Evolutionary conservation across 352 stramenopile genomes (phyloP).

Genomic region (Phytophthora sojae): DNA sequence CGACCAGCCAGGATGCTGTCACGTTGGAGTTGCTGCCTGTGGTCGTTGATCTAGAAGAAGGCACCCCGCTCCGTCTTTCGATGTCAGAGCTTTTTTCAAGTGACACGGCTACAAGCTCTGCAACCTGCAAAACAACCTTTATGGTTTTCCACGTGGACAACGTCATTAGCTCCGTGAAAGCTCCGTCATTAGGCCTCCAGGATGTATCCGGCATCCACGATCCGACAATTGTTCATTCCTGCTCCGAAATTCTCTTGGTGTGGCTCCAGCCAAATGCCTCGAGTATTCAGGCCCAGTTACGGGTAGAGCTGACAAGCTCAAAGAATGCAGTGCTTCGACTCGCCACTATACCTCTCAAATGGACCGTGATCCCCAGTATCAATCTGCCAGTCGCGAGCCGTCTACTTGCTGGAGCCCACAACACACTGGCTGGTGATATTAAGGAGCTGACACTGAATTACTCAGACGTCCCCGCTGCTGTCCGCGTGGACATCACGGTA

Average conservation of each 20-base stretch:
- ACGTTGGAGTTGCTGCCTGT: slow-evolving; percentile 11
- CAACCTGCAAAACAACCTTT: slow-evolving; percentile 20
- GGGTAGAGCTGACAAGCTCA: background rate
- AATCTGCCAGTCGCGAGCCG: slow-evolving; percentile 1
- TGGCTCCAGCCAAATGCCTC: slow-evolving; percentile 1
- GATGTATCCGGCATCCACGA: slow-evolving; percentile 11
- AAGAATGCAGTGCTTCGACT: background rate
- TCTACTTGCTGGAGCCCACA: slow-evolving; percentile 23
- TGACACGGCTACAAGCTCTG: background rate
- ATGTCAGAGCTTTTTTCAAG: slow-evolving; percentile 5
- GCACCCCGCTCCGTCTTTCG: slow-evolving; percentile 15
- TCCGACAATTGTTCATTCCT: slow-evolving; percentile 12
- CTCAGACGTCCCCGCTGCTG: background rate
- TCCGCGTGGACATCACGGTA: slow-evolving; percentile 15
- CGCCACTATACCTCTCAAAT: slow-evolving; percentile 17
- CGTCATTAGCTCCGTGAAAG: slow-evolving; percentile 8
- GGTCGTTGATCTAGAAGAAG: slow-evolving; percentile 12
- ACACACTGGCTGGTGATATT: slow-evolving; percentile 3
- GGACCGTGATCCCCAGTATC: slow-evolving; percentile 12
- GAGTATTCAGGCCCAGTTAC: slow-evolving; percentile 4
- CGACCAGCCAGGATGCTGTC: background rate
- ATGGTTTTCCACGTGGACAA: slow-evolving; percentile 17
- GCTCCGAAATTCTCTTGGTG: slow-evolving; percentile 9
- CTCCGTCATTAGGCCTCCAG: slow-evolving; percentile 12
- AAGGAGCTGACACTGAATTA: slow-evolving; percentile 24